Evolutionary conservation across 257 asterid genomes (phyloP), one percentile per base, ranked within the genome.

Genomic region (Salvia rosmarinus): DNA sequence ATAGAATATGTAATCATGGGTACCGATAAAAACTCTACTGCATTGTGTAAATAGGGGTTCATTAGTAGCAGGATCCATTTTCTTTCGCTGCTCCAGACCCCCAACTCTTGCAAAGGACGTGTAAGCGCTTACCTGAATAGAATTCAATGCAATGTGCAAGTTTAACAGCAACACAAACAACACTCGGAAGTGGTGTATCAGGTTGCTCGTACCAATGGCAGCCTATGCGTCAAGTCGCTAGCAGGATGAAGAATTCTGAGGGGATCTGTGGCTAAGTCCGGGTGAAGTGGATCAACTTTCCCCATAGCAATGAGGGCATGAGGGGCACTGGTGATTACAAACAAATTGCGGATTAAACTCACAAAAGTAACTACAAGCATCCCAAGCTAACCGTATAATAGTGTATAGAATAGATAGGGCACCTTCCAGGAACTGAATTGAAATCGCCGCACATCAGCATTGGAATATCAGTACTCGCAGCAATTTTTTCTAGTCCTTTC

Each of bases 401-500:
- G 49, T 39, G 44, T 30, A 47, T 10, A 20, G 60, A 75, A 66
- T 6, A 30, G 58, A 39, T 9, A 68, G 57, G 81, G 61, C 63
- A 95, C 99, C 97, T 95, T 90, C 92, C 96, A 55, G 99, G 99
- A 50, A 83, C 80, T 65, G 98, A 88, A 77, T 83, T 88, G 85
- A 95, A 91, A 85, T 95, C 99, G 19, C 99, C 99, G 67, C 98
- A 95, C 55, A 95, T 96, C 82, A 95, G 66, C 99, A 95, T 95
- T 20, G 98, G 98, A 56, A 95, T 89, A 75, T 91, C 95, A 19
- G 97, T 96, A 81, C 98, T 89, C 40, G 85, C 87, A 68, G 98
- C 98, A 61, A 95, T 95, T 80, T 95, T 95, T 77, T 95, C 98
- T 67, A 95, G 87, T 56, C 99, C 99, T 86, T 95, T 95, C 78